Evolutionary conservation across 164 flowering plant species (phyloP), one percentile per base, ranked within the genome.

Genomic region (Saururus chinensis): DNA sequence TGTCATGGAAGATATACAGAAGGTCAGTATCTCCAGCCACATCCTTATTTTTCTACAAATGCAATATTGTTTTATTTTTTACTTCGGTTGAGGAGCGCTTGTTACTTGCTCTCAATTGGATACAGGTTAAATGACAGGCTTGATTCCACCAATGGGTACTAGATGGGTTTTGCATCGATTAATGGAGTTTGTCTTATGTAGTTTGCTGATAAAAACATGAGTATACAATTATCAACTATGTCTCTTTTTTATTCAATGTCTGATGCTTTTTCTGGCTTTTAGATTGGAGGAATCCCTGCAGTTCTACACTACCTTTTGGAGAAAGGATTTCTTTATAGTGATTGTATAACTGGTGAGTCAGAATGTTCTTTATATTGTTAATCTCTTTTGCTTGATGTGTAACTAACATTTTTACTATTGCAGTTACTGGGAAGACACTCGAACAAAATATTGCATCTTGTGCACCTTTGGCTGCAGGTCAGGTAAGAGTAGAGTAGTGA

Each of bases 231-330:
- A 10, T 1, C 14, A 4, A 10, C 49, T 42, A 4, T 42, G 17
- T 42, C 35, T 53, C 22, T 53, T 53, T 53, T 1, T 17, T 49
- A 56, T 16, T 56, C 17, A 11, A 62, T 53, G 8, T 53, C 22
- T 62, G 51, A 42, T 20, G 40, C 21, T 24, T 35, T 20, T 25
- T 25, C 19, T 49, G 19, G 14, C 20, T 56, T 63, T 26, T 69
- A 93, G 99, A 82, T 88, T 76, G 99, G 99, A 53, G 97, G 97
- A 64, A 91, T 96, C 62, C 99, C 99, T 52, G 97, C 96, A 30
- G 79, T 91, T 60, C 84, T 87, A 60, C 85, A 86, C 40, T 81
- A 81, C 79, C 91, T 95, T 63, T 75, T 88, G 78, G 96, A 91
- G 77, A 76, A 58, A 45, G 97, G 88, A 19, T 73, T 71, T 62